A percentile compares a stretch with the other conserved stretches of the same genome.
Conservation (phyloP, 2,329 filamentous ascomycete genomes). For the Penicillium hesseltinei region DNA sequence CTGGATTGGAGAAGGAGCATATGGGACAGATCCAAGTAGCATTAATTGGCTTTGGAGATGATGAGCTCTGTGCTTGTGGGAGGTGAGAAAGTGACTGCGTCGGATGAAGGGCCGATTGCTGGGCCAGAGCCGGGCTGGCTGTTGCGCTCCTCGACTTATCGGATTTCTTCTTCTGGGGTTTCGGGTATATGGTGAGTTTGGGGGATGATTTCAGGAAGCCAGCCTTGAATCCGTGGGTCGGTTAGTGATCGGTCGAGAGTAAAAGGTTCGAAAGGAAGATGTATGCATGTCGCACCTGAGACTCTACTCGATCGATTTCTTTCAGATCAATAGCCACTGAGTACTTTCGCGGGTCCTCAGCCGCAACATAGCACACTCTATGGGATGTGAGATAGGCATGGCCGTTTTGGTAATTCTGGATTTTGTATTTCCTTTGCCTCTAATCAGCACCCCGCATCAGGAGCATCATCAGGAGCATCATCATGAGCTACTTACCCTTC, state of each 20-base stretch:
- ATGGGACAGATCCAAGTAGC: slow-evolving; percentile 96
- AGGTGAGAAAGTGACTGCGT: slow-evolving; percentile 31
- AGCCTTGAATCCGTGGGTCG: slow-evolving; percentile 51
- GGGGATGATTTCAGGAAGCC: slow-evolving; percentile 93
- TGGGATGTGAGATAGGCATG: slow-evolving; percentile 96
- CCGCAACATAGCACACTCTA: slow-evolving; percentile 91
- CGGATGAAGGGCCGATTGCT: slow-evolving; percentile 35
- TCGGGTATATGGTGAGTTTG: slow-evolving; percentile 86
- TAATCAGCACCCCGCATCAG: slow-evolving; percentile 18
- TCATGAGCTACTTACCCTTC: slow-evolving; percentile 69
- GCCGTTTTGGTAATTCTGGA: slow-evolving; percentile 89
- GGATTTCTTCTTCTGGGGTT: slow-evolving; percentile 66
- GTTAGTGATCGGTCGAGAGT: background rate
- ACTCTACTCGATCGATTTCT: slow-evolving; percentile 85
- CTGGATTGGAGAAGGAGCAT: slow-evolving; percentile 89
- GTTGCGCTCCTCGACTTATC: slow-evolving; percentile 52
- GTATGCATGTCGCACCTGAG: slow-evolving; percentile 60
- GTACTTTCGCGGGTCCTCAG: slow-evolving; percentile 76
- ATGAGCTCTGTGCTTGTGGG: slow-evolving; percentile 34
- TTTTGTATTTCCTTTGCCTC: slow-evolving; percentile 77
- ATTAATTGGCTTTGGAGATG: slow-evolving; percentile 42
- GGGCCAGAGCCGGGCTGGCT: slow-evolving; percentile 35
- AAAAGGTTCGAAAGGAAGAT: slow-evolving; percentile 14
- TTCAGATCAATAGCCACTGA: slow-evolving; percentile 85
- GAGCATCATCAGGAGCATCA: slow-evolving; percentile 19